Percentiles rank a stretch among this genome's conserved stretches.
Conservation (phyloP, 768 basidiomycete species). For the Amanita phalloides region DNA sequence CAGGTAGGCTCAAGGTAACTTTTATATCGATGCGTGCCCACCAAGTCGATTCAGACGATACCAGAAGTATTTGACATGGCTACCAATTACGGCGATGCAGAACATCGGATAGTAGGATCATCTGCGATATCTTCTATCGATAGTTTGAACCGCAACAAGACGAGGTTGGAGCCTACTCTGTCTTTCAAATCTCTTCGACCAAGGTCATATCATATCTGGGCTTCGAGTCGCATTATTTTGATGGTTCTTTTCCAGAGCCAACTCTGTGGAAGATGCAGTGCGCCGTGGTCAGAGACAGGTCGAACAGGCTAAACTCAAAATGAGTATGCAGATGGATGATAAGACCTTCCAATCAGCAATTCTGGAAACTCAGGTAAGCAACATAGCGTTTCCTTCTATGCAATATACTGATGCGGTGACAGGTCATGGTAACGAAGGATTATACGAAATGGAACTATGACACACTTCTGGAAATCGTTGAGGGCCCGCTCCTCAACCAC, state of each 20-base stretch:
- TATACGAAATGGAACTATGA: slow-evolving; percentile 91
- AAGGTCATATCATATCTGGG: neutral
- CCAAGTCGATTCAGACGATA: slow-evolving; percentile 19
- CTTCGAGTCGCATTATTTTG: neutral
- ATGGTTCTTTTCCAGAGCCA: slow-evolving; percentile 37
- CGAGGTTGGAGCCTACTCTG: slow-evolving; percentile 48
- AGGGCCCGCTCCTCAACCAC: slow-evolving; percentile 86
- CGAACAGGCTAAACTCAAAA: slow-evolving; percentile 81
- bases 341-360: slow-evolving; percentile 77
- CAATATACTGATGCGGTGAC: neutral
- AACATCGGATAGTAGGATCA: slow-evolving; percentile 74
- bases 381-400: neutral
- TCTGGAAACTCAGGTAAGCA: slow-evolving; percentile 72
- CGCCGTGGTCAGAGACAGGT: slow-evolving; percentile 84
- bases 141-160: slow-evolving; percentile 84
- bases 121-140: slow-evolving; percentile 82
- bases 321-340: slow-evolving; percentile 94
- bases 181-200: slow-evolving; percentile 31
- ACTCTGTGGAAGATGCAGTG: slow-evolving; percentile 77
- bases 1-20: slow-evolving; percentile 38
- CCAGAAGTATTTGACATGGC: slow-evolving; percentile 82
- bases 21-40: neutral
- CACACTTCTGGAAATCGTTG: slow-evolving; percentile 75
- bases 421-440: slow-evolving; percentile 86
- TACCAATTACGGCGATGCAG: slow-evolving; percentile 65